Percentiles rank a stretch among this genome's conserved stretches.
Evolutionary conservation across 306 rosid species (phyloP).

Genomic region (Dryas alaskensis): DNA sequence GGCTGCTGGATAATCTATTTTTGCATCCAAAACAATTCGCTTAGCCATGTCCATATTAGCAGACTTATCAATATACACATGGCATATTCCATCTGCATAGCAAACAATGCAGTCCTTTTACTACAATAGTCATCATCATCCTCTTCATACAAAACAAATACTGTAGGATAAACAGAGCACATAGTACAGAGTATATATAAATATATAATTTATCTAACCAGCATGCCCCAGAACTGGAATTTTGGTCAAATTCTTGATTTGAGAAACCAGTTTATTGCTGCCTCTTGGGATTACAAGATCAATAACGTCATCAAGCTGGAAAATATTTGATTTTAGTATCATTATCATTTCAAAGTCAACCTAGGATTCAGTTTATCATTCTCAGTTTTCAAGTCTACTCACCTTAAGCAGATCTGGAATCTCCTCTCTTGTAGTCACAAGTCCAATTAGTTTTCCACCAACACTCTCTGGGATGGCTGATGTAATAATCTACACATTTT

Average conservation of each 20-base stretch:
- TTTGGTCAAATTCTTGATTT: slow-evolving; percentile 86
- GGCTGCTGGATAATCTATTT: slow-evolving; percentile 93
- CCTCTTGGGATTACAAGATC: slow-evolving; percentile 99
- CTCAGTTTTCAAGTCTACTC: slow-evolving; percentile 18
- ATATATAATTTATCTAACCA: slow-evolving; percentile 52
- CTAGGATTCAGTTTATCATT: slow-evolving; percentile 18
- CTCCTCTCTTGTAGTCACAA: slow-evolving; percentile 94
- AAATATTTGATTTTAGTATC: slow-evolving; percentile 20
- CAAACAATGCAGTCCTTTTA: slow-evolving; percentile 26
- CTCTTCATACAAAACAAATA: slow-evolving; percentile 18
- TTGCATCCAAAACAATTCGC: slow-evolving; percentile 80
- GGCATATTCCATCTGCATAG: slow-evolving; percentile 92
- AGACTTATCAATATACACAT: slow-evolving; percentile 88
- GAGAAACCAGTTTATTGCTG: slow-evolving; percentile 92
- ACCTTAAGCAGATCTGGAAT: slow-evolving; percentile 95
- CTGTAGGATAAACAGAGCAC: slow-evolving; percentile 19
- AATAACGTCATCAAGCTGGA: slow-evolving; percentile 86
- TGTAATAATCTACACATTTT: slow-evolving; percentile 63
- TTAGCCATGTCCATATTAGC: slow-evolving; percentile 81
- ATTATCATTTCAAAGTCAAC: slow-evolving; percentile 26
- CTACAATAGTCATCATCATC: slow-evolving; percentile 15
- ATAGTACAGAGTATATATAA: slow-evolving; percentile 4
- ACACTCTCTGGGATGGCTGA: slow-evolving; percentile 86
- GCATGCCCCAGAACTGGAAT: slow-evolving; percentile 99
- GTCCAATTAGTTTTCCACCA: slow-evolving; percentile 86